These are phyloP conservation scores for Epichloe glyceriae DNA, from an alignment of 2,329 filamentous ascomycete genomes.

Conservation along the genomic window DNA sequence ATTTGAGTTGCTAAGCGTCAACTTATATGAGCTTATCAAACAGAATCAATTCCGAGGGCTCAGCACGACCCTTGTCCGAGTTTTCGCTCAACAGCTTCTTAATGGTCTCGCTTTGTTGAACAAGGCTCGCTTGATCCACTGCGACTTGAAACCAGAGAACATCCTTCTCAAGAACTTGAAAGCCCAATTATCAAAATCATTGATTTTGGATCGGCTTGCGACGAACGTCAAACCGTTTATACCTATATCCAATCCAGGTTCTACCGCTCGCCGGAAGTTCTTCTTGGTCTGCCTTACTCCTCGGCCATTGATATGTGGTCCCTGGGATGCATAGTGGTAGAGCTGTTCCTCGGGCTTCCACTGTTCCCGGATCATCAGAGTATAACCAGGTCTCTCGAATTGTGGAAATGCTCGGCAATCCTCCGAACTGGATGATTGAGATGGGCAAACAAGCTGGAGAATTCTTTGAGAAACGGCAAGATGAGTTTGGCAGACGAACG, in stretches of 20 bases:
- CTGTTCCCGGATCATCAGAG: slow-evolving; percentile 92
- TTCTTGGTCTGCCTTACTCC: slow-evolving; percentile 92
- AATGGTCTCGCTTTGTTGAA: slow-evolving; percentile 87
- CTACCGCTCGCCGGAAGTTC: slow-evolving; percentile 90
- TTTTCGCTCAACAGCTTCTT: slow-evolving; percentile 92
- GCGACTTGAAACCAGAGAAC: slow-evolving; percentile 95
- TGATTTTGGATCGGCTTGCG: slow-evolving; percentile 96
- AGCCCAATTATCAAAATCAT: slow-evolving; percentile 99
- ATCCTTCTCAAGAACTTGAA: slow-evolving; percentile 93
- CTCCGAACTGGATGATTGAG: slow-evolving; percentile 97
- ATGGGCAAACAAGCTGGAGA: slow-evolving; percentile 96
- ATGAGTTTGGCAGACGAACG: slow-evolving; percentile 83
- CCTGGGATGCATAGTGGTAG: slow-evolving; percentile 92
- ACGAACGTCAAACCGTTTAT: slow-evolving; percentile 96
- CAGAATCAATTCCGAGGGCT: slow-evolving; percentile 97
- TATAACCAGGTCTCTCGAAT: slow-evolving; percentile 98
- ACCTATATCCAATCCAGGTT: slow-evolving; percentile 98
- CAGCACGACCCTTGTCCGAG: slow-evolving; percentile 90
- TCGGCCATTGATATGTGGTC: slow-evolving; percentile 99
- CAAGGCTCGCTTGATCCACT: slow-evolving; percentile 94
- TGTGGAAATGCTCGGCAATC: slow-evolving; percentile 93
- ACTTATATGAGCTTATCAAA: slow-evolving; percentile 97
- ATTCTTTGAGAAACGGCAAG: slow-evolving; percentile 85
- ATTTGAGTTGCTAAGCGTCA: slow-evolving; percentile 92
- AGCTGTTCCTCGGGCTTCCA: slow-evolving; percentile 87